phyloP scores from a whole-genome alignment of 148 eudicot genomes.

The Rhododendron simsii region DNA sequence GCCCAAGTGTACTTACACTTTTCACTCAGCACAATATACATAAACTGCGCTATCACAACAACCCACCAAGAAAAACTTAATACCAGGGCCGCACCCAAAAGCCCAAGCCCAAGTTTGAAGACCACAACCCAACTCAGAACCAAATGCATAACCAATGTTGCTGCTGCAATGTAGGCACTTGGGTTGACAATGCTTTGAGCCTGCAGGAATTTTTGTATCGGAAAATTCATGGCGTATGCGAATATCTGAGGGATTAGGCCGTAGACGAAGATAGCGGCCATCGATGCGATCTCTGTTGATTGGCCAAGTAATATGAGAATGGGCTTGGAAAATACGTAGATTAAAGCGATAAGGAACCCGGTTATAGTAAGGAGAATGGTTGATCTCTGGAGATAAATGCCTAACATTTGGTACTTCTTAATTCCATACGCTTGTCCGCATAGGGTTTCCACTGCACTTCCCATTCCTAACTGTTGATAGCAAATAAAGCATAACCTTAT shows the following conservation, averaged over 20 bases:
- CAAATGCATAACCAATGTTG: slow-evolving; percentile 12
- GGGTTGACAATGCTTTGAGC: slow-evolving; percentile 30
- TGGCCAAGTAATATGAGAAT: slow-evolving; percentile 25
- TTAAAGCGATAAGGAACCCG: background rate
- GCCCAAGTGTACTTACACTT: slow-evolving; percentile 22
- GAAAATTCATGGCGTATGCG: slow-evolving; percentile 25
- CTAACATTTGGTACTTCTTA: slow-evolving; percentile 42
- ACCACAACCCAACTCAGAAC: slow-evolving; percentile 12
- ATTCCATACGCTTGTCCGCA: slow-evolving; percentile 74
- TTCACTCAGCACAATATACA: slow-evolving; percentile 17
- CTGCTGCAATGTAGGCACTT: slow-evolving; percentile 13
- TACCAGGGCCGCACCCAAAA: slow-evolving; percentile 16
- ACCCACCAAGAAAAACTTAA: slow-evolving; percentile 29
- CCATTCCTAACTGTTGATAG: slow-evolving; percentile 50
- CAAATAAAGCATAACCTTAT: no score
- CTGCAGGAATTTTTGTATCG: slow-evolving; percentile 30
- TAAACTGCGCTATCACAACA: slow-evolving; percentile 16
- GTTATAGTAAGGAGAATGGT: slow-evolving; percentile 20
- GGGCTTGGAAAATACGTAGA: background rate
- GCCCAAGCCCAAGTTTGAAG: slow-evolving; percentile 18
- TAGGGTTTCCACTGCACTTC: slow-evolving; percentile 63
- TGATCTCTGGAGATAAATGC: slow-evolving; percentile 43
- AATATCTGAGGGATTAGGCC: slow-evolving; percentile 31
- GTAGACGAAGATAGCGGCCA: slow-evolving; percentile 17
- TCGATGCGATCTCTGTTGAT: slow-evolving; percentile 7